Conservation (phyloP, 108 stramenopile genomes). For the Pseudonitzschia delicatissima region DNA sequence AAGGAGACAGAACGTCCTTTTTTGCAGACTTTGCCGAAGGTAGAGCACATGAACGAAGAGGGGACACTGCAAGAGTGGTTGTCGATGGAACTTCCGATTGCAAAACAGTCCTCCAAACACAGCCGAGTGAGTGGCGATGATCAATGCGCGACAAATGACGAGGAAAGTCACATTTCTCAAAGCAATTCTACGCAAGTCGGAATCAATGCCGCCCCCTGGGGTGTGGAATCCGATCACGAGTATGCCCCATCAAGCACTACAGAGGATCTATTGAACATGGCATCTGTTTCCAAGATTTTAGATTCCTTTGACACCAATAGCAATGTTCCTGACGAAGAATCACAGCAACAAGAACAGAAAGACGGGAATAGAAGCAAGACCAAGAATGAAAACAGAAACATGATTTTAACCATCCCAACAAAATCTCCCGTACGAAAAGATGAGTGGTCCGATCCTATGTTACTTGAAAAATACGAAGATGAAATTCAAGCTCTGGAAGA, state of each 20-base stretch:
- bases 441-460: constrained; percentile 2
- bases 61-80: constrained; percentile 16
- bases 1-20: constrained; percentile 36
- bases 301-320: background rate
- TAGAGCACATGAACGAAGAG: constrained; percentile 14
- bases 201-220: too few species aligned
- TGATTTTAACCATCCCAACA: background rate
- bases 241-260: background rate
- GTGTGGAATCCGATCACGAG: background rate
- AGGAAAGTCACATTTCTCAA: too few species aligned
- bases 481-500: constrained; percentile 5
- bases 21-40: constrained; percentile 25
- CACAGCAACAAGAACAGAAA: background rate
- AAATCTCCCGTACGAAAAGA: background rate
- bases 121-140: too few species aligned
- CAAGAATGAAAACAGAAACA: background rate
- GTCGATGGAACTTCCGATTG: constrained; percentile 7
- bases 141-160: too few species aligned
- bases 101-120: too few species aligned
- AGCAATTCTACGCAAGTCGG: too few species aligned
- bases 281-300: background rate
- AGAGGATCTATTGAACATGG: constrained; percentile 1
- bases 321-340: background rate
- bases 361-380: background rate
- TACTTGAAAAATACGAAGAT: constrained; percentile 2